Percentiles rank a stretch among this genome's conserved stretches.
Conservation (phyloP, 169 alveolate species). For the Cryptosporidium felis region DNA sequence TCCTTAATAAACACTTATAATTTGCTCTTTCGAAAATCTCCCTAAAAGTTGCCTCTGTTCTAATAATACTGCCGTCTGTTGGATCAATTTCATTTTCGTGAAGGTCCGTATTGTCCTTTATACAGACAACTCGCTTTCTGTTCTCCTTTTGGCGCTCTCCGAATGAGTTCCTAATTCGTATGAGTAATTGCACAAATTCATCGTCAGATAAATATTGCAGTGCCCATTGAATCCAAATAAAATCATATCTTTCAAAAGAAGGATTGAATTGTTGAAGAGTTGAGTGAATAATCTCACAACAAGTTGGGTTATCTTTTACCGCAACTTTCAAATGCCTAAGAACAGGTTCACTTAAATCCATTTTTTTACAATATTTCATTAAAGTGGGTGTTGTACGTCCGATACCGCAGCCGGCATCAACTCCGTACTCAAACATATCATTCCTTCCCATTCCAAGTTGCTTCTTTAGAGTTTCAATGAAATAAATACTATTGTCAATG, state of each 20-base stretch:
- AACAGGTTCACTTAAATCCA: slow-evolving; percentile 46
- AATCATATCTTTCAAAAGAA: slow-evolving; percentile 24
- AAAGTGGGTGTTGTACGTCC: slow-evolving; percentile 64
- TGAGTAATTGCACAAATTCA: slow-evolving; percentile 25
- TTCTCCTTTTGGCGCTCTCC: neutral
- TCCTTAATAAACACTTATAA: slow-evolving; percentile 27
- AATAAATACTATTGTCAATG: slow-evolving; percentile 10
- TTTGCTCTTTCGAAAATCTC: slow-evolving; percentile 41
- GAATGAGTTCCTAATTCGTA: slow-evolving; percentile 34
- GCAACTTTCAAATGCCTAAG: slow-evolving; percentile 34
- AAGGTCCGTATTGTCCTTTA: slow-evolving; percentile 30
- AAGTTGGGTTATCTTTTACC: neutral
- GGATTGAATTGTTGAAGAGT: slow-evolving; percentile 42
- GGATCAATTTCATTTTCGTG: slow-evolving; percentile 51
- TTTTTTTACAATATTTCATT: slow-evolving; percentile 12
- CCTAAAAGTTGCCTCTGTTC: slow-evolving; percentile 11
- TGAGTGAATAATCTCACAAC: slow-evolving; percentile 1
- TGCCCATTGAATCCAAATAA: slow-evolving; percentile 71
- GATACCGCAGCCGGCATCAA: slow-evolving; percentile 70
- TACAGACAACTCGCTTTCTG: slow-evolving; percentile 19
- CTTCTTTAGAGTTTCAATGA: slow-evolving; percentile 20
- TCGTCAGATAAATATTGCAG: slow-evolving; percentile 37
- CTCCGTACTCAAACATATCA: slow-evolving; percentile 31
- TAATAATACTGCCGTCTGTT: slow-evolving; percentile 21
- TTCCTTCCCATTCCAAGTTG: neutral